Base-by-base conservation (phyloP, 345 rosid species). In the Brassica rapa region DNA sequence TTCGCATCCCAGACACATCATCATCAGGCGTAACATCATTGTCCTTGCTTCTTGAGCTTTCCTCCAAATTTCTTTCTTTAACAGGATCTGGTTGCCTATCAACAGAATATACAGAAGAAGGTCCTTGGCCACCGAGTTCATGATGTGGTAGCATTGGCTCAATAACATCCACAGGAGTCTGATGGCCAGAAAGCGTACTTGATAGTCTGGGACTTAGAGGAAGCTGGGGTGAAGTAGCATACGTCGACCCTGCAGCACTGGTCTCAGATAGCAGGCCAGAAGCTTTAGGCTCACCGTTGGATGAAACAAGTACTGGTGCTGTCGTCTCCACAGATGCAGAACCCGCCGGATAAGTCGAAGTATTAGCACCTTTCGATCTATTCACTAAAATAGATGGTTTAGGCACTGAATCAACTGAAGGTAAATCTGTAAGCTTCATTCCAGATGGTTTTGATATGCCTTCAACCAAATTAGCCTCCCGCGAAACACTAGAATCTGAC, bases 151-250 rank as follows among this genome's bases (percentile, higher is more conserved):
- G 73, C 32, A 77, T 74, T 66, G 81, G 82, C 71, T 87, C 93
- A 75, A 74, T 77, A 57, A 81, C 77, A 37, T 68, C 77, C 15
- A 73, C 73, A 49, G 82, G 79, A 80, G 75, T 79, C 63, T 80
- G 78, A 85, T 82, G 74, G 82, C 89, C 93, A 37, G 91, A 81
- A 62, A 72, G 77, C 25, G 83, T 86, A 11, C 85, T 79, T 70
- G 90, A 82, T 55, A 89, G 79, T 76, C 77, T 87, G 72, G 90
- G 93, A 85, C 89, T 93, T 11, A 61, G 67, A 29, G 93, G 89
- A 82, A 63, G 85, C 74, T 88, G 83, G 12, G 90, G 79, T 32
- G 93, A 81, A 70, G 84, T 72, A 76, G 77, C 81, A 77, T 70
- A 81, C 12, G 64, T 77, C 37, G 86, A 74, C 77, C 86, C 88